Evolutionary conservation across 495 filamentous ascomycete species (phyloP), one percentile per base, ranked within the genome.

Genomic region (Letharia lupina): DNA sequence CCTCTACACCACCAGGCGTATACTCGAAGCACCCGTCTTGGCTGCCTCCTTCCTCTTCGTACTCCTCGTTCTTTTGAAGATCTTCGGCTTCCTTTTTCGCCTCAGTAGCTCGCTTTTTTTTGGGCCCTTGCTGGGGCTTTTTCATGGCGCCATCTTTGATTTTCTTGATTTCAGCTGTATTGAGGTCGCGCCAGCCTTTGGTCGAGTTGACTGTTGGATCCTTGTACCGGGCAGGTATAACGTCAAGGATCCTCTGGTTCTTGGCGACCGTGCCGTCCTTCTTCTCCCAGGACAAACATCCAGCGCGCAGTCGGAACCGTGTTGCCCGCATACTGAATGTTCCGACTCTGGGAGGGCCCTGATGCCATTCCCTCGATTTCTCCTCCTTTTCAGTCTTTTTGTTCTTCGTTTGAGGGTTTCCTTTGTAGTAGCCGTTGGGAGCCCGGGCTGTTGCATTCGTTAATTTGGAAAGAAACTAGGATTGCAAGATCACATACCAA

Each of bases 241-340:
- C 11, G 9, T 40, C 41, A 5, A 66, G 16, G 6, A 66, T 66
- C 7, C n/a, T 9, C 0, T 44, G 10, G 3, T 66, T 66, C 10
- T 61, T 61, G 1, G 64, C n/a, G 0, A n/a, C 44, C 0, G 58
- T 61, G 0, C 58, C 64, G 2, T 47, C 58, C 20, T 48, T 58
- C 9, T 45, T 66, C 5, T 33, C 47, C 64, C 64, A 66, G 7
- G 64, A 23, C 15, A 56, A 35, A 8, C 45, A 61, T 0, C 20
- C 64, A 35, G 64, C 59, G 16, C 28, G 13, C 9, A 40, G 39
- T 1, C 64, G 64, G 16, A 66, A 66, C 0, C 64, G 33, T 10
- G 57, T 44, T 0, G 64, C 64, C n/a, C 59, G 44, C 47, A 60
- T 57, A 13, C 47, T 56, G 4, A 66, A 54, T 0, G 64, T 66